Evolutionary conservation across 2,329 filamentous ascomycete genomes (phyloP).

Genomic region (Thyridium curvatum): DNA sequence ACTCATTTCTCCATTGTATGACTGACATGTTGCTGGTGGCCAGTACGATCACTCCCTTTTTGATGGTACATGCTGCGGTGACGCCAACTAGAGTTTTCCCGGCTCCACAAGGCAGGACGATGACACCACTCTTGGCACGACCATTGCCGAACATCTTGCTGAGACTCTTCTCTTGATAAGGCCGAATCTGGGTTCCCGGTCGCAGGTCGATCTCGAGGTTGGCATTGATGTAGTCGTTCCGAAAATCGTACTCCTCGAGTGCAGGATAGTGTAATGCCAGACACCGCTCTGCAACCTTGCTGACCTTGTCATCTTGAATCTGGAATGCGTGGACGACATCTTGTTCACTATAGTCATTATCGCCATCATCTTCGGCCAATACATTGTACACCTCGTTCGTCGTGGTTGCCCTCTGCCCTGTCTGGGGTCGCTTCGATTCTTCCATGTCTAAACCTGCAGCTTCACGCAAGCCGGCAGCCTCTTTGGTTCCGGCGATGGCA

Average conservation of each 20-base stretch:
- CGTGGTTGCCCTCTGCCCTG: neutral
- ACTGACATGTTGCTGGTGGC: conserved; percentile 96
- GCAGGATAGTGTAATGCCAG: conserved; percentile 77
- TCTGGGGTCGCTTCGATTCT: no score
- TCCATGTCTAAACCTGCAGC: no score
- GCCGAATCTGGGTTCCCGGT: conserved; percentile 75
- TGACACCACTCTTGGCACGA: conserved; percentile 88
- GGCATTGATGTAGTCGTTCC: conserved; percentile 77
- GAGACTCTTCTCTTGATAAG: conserved; percentile 93
- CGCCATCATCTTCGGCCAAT: conserved; percentile 32
- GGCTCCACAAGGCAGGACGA: conserved; percentile 86
- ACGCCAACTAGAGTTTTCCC: conserved; percentile 93
- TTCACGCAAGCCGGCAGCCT: conserved; percentile 58
- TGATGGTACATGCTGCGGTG: conserved; percentile 89
- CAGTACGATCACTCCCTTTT: conserved; percentile 85
- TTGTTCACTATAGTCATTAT: conserved; percentile 64
- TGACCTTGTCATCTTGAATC: conserved; percentile 72
- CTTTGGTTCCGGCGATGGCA: conserved; percentile 85
- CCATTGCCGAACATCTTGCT: conserved; percentile 98
- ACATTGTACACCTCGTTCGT: neutral
- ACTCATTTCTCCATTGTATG: conserved; percentile 88
- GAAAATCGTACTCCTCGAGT: conserved; percentile 90
- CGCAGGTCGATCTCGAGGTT: conserved; percentile 86
- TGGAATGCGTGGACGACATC: conserved; percentile 88
- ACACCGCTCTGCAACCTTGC: conserved; percentile 80